Conservation (phyloP, 2,329 filamentous ascomycete species). For the Epichloe brachyelytri region DNA sequence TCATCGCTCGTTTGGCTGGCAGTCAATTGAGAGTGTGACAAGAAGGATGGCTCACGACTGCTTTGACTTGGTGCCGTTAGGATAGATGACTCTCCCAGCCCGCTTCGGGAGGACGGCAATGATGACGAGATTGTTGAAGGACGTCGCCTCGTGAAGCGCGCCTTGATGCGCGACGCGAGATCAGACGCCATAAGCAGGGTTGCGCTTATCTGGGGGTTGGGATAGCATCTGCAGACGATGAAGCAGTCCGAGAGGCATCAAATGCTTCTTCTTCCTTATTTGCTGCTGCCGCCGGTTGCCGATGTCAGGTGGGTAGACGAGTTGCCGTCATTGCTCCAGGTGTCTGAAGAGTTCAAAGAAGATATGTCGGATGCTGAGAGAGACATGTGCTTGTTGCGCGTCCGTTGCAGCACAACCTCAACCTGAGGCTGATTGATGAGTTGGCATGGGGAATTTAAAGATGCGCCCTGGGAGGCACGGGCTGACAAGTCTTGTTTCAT, state of each 20-base stretch:
- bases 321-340: background rate
- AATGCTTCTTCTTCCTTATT: background rate
- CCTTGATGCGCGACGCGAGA: slow-evolving; percentile 33
- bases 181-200: slow-evolving; percentile 26
- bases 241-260: background rate
- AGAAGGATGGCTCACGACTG: slow-evolving; percentile 5
- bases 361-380: background rate
- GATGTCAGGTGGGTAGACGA: background rate
- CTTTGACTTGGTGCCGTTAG: slow-evolving; percentile 3
- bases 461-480: background rate
- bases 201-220: background rate
- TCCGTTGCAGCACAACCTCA: background rate
- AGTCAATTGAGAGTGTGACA: background rate
- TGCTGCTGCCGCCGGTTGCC: background rate
- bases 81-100: slow-evolving; percentile 11
- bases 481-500: background rate
- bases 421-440: background rate
- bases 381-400: background rate
- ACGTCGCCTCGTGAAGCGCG: slow-evolving; percentile 30
- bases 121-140: slow-evolving; percentile 27
- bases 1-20: slow-evolving; percentile 3
- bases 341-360: background rate
- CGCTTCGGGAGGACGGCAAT: slow-evolving; percentile 20
- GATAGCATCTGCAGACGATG: slow-evolving; percentile 1
- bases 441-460: background rate